Percentiles rank a stretch among this genome's conserved stretches.
Evolutionary conservation across 768 basidiomycete species (phyloP).

Genomic region (Mycena olivaceomarginata): DNA sequence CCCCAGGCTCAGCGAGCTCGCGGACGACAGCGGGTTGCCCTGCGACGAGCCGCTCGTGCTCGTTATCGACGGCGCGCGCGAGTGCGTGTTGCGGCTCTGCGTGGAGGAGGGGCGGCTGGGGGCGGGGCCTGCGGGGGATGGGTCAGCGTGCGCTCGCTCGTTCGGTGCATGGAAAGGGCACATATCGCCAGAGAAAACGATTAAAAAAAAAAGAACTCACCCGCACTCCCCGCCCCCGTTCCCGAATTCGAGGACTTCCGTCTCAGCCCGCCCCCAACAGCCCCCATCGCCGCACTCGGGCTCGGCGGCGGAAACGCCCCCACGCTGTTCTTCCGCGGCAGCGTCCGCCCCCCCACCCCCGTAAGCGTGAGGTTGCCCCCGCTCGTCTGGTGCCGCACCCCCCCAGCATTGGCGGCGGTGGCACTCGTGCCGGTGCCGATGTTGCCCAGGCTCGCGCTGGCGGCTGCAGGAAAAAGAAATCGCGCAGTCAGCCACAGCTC

Average conservation of each 20-base stretch:
- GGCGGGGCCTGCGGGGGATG: not conserved
- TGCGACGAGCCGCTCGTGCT: not conserved
- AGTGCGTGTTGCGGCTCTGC: not conserved
- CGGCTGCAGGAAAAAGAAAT: no score
- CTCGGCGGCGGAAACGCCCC: slow-evolving; percentile 22
- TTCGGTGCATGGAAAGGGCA: no score
- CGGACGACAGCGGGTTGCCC: not conserved
- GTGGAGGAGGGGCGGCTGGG: not conserved
- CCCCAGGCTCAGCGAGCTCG: no score
- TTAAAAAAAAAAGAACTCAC: not conserved
- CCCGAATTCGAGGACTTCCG: not conserved
- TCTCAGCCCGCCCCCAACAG: not conserved
- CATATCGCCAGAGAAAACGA: not conserved
- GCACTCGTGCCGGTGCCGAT: not conserved
- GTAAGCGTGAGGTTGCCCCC: not conserved
- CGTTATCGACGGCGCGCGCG: not conserved
- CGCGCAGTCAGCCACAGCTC: no score
- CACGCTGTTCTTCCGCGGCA: slow-evolving; percentile 23
- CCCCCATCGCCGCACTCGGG: not conserved
- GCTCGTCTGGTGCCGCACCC: not conserved
- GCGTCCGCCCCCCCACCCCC: not conserved
- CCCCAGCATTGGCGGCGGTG: no score
- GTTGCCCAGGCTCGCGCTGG: not conserved
- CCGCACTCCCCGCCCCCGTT: slow-evolving; percentile 5
- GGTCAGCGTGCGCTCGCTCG: not conserved